Conservation (phyloP, 2,329 filamentous ascomycete genomes). For the Hypoxylon sp. region DNA sequence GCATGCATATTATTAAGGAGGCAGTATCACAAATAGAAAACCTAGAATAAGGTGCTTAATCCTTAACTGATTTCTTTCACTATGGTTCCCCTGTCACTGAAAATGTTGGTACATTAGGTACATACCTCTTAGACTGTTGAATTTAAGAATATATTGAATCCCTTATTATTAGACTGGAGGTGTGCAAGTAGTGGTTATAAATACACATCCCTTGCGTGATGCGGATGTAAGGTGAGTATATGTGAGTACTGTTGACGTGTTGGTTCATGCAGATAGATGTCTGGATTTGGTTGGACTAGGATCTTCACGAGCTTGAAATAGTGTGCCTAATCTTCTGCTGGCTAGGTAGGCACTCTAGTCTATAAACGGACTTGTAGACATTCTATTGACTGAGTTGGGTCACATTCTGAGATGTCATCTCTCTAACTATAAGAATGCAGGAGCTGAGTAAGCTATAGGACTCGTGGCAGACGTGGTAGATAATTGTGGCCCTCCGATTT, state of each 20-base stretch:
- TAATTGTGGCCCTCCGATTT: not conserved
- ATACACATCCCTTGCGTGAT: conserved; percentile 1
- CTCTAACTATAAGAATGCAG: not conserved
- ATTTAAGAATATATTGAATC: not conserved
- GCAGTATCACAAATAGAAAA: too few species aligned
- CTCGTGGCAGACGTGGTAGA: not conserved
- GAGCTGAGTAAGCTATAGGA: not conserved
- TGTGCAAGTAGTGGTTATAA: not conserved
- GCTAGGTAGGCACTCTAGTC: not conserved
- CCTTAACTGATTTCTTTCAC: not conserved
- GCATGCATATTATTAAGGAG: too few species aligned
- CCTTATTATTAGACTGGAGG: not conserved
- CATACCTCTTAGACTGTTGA: not conserved
- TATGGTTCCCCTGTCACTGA: not conserved
- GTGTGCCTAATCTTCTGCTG: too few species aligned
- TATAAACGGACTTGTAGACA: not conserved
- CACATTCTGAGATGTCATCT: not conserved
- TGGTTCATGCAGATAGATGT: conserved; percentile 3
- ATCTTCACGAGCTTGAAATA: not conserved
- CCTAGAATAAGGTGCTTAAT: not conserved
- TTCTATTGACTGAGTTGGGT: not conserved
- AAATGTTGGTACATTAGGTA: not conserved
- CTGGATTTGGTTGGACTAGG: not conserved
- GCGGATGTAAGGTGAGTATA: not conserved
- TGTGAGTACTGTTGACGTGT: not conserved